phyloP scores from a whole-genome alignment of 805 yeast species.

The Yamadazyma kitorensis region DNA sequence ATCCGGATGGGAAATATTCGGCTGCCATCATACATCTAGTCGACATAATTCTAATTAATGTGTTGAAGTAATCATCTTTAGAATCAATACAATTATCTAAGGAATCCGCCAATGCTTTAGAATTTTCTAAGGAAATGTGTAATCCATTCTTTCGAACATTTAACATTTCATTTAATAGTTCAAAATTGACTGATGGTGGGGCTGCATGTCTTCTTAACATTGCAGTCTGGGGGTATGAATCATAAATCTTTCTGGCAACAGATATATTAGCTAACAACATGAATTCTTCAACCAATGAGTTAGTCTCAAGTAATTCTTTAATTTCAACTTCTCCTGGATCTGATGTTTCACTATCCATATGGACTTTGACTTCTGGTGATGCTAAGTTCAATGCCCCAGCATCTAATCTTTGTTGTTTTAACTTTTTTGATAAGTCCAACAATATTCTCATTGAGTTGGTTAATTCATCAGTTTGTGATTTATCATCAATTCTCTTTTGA shows the following conservation, averaged over 20 bases:
- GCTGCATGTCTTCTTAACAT: conserved; percentile 97
- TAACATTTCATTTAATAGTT: conserved; percentile 82
- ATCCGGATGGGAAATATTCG: conserved; percentile 91
- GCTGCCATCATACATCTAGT: conserved; percentile 99
- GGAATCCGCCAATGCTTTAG: conserved; percentile 90
- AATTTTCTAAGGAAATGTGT: conserved; percentile 75
- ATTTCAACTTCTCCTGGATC: conserved; percentile 96
- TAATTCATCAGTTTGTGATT: conserved; percentile 69
- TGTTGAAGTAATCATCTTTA: conserved; percentile 86
- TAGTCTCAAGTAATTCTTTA: conserved; percentile 83
- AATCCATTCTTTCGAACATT: conserved; percentile 69
- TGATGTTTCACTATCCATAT: conserved; percentile 94
- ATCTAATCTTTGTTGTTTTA: conserved; percentile 81
- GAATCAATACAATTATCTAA: conserved; percentile 84
- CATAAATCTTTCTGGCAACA: conserved; percentile 89
- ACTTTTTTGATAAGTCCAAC: conserved; percentile 71
- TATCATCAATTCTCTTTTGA: conserved; percentile 85
- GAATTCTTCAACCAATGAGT: conserved; percentile 95
- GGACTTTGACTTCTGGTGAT: conserved; percentile 96
- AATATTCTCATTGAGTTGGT: conserved; percentile 87
- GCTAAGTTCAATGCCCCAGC: conserved; percentile 97
- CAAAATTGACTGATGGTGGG: conserved; percentile 96
- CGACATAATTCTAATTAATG: conserved; percentile 91
- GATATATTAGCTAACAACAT: conserved; percentile 97
- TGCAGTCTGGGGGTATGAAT: conserved; percentile 95